Evolutionary conservation across 2,329 filamentous ascomycete genomes (phyloP), one percentile per base, ranked within the genome.

Genomic region (Epichloe festucae): DNA sequence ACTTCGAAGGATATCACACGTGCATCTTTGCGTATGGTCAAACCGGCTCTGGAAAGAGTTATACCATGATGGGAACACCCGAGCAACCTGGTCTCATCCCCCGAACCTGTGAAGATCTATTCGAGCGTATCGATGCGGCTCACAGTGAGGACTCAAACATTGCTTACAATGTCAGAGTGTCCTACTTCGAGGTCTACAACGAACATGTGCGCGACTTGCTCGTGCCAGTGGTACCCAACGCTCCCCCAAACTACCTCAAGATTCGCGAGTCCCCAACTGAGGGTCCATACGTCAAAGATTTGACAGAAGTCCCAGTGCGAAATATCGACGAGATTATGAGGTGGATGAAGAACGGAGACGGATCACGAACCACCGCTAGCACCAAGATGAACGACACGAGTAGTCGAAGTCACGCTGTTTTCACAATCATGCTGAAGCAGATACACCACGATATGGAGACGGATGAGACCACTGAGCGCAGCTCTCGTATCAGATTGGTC

Each of bases 381-480:
- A 98, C 93, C 54, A 97, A 96, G 72, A 98, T 98, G 93, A 98
- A 98, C 69, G 93, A 98, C 68, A 97, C 91, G 3, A 95, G 89
- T 50, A 95, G 89, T 56, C 87, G 93, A 66, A 95, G 89, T 57
- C 93, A 98, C 64, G 89, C 93, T 7, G 93, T 98, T 53, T 98
- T 98, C 68, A 98, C 93, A 31, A 93, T 98, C 60, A 93, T 95
- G 72, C 77, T 98, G 53, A 96, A 95, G 71, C 93, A 97, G 68
- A 98, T 98, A 57, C 90, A 96, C 64, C 91, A 97, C 69, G 91
- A 96, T 61, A 85, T 96, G 71, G 85, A 89, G 50, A 94, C 89
- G n/a, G 93, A 98, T 66, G 90, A 95, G 71, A 97, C 91, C 1
- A 97, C 94, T 14, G 93, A 98, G 68, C 83, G 93, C 57, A 87